These are phyloP conservation scores for Coemansia sp. DNA, from an alignment of 192 early-diverging fungal genomes.

Conservation along the genomic window DNA sequence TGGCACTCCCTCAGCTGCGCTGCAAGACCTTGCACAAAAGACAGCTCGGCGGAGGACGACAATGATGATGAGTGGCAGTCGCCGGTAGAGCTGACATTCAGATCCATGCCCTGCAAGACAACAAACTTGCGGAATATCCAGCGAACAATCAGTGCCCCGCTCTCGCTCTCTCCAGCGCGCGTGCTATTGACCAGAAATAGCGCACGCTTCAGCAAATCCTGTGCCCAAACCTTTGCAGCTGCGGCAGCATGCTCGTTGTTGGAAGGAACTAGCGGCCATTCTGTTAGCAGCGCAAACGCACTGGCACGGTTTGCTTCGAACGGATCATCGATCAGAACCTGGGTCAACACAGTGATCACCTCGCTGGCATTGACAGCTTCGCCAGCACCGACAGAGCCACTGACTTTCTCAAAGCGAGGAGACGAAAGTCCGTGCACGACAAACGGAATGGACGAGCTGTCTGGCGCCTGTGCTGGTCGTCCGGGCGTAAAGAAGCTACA, in stretches of 20 bases:
- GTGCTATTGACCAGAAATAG: conserved; percentile 64
- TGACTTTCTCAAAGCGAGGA: conserved; percentile 21
- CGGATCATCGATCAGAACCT: conserved; percentile 61
- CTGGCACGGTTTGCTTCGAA: conserved; percentile 73
- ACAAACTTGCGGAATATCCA: conserved; percentile 81
- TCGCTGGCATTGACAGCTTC: conserved; percentile 30
- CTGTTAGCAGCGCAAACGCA: conserved; percentile 71
- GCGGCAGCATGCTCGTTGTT: conserved; percentile 57
- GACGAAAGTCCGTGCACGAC: conserved; percentile 22
- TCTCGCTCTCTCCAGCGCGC: conserved; percentile 76
- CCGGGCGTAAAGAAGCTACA: conserved; percentile 31
- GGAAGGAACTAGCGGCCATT: conserved; percentile 65
- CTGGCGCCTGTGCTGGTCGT: conserved; percentile 21
- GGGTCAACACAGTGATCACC: conserved; percentile 55
- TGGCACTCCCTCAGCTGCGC: conserved; percentile 21
- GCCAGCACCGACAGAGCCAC: background rate
- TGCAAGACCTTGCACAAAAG: conserved; percentile 31
- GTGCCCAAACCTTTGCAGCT: conserved; percentile 34
- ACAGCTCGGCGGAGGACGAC: conserved; percentile 9
- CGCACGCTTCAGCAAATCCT: conserved; percentile 61
- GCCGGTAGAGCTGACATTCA: conserved; percentile 6
- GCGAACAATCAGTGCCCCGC: conserved; percentile 76
- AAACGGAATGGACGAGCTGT: conserved; percentile 27
- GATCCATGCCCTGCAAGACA: conserved; percentile 33
- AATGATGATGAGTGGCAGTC: background rate